phyloP scores from a whole-genome alignment of 2,329 filamentous ascomycete species.

The Coniochaeta prunicola region DNA sequence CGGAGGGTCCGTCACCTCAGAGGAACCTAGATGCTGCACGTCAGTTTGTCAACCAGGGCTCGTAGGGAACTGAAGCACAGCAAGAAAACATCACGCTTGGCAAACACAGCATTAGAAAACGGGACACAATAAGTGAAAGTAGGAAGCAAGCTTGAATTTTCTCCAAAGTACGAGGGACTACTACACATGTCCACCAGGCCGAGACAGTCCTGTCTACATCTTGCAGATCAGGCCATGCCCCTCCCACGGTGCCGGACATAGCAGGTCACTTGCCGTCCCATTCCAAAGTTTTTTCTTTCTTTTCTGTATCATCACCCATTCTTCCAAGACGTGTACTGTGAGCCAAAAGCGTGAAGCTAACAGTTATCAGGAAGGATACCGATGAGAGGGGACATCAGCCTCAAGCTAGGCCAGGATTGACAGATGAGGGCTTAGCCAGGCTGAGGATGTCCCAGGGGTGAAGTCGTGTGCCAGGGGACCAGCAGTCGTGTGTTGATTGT shows the following conservation, averaged over 20 bases:
- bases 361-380: not conserved
- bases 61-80: not conserved
- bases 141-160: not conserved
- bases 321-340: not conserved
- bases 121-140: not conserved
- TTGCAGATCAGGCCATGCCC: not conserved
- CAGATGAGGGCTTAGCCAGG: not conserved
- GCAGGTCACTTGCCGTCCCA: not conserved
- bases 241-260: not conserved
- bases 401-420: not conserved
- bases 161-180: not conserved
- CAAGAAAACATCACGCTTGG: not conserved
- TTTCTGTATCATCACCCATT: not conserved
- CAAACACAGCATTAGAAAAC: not conserved
- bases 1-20: not conserved
- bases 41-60: not conserved
- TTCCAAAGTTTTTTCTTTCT: not conserved
- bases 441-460: not conserved
- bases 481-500: not conserved
- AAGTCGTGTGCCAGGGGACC: not conserved
- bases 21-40: not conserved
- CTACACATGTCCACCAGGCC: not conserved
- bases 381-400: not conserved
- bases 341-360: not conserved
- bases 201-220: not conserved